These are phyloP conservation scores for Apiospora hydei DNA, from an alignment of 2,329 filamentous ascomycete species.

Conservation along the genomic window DNA sequence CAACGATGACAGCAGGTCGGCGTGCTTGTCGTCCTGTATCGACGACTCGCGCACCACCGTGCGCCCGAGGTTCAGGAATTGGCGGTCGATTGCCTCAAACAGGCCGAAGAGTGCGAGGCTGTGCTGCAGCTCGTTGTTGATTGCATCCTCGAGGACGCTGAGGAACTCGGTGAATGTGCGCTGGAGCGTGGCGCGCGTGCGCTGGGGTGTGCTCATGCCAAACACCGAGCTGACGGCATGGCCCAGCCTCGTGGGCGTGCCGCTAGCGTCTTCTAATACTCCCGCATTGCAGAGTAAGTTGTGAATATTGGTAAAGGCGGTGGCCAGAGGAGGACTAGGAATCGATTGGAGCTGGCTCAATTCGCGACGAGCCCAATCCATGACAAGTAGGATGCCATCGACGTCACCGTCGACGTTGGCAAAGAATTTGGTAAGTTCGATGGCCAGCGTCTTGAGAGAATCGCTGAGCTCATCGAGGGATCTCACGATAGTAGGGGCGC, in stretches of 20 bases:
- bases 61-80: conserved; percentile 88
- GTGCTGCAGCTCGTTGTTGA: conserved; percentile 83
- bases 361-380: conserved; percentile 95
- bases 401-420: conserved; percentile 93
- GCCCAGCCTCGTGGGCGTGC: conserved; percentile 73
- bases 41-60: conserved; percentile 85
- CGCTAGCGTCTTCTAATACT: conserved; percentile 60
- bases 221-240: conserved; percentile 75
- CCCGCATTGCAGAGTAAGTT: conserved; percentile 72
- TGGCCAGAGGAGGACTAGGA: conserved; percentile 69
- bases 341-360: conserved; percentile 72
- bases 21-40: conserved; percentile 80
- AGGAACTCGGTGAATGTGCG: conserved; percentile 90
- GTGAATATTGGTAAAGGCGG: conserved; percentile 84
- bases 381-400: conserved; percentile 88
- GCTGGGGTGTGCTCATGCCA: conserved; percentile 81
- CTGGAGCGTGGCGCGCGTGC: conserved; percentile 80
- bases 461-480: conserved; percentile 88
- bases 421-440: conserved; percentile 91
- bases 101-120: conserved; percentile 82
- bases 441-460: conserved; percentile 81
- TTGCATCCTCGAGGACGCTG: conserved; percentile 85
- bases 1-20: conserved; percentile 81
- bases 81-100: conserved; percentile 90
- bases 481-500: conserved; percentile 82